Percentiles rank a stretch among this genome's conserved stretches.
phyloP scores from a whole-genome alignment of 1,284 basidiomycete species.

The Leucoagaricus sp. region DNA sequence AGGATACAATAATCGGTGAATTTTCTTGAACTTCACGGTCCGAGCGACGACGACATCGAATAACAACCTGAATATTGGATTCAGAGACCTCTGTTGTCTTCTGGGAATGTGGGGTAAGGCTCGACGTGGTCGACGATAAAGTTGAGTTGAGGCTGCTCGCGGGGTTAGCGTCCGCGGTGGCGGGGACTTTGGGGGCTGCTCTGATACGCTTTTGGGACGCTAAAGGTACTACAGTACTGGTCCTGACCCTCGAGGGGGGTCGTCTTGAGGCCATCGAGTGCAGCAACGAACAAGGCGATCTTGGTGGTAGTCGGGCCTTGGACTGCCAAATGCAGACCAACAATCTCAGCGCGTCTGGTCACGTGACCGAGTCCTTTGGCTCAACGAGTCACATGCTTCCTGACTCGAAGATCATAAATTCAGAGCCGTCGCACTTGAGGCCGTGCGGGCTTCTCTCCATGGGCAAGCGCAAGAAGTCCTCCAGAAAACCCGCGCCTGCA shows the following conservation, averaged over 20 bases:
- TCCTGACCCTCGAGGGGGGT: not conserved
- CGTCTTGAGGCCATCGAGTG: constrained; percentile 13
- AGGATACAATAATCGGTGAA: constrained; percentile 81
- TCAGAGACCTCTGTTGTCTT: constrained; percentile 47
- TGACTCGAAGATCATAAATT: constrained; percentile 5
- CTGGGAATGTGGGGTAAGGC: constrained; percentile 7
- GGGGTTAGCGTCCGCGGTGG: constrained; percentile 20
- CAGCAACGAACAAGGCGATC: not conserved
- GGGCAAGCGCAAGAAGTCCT: constrained; percentile 87
- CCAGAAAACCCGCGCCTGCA: constrained; percentile 66
- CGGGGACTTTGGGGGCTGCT: constrained; percentile 26
- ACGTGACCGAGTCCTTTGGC: constrained; percentile 25
- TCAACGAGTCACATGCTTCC: constrained; percentile 1
- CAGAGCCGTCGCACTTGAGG: not conserved
- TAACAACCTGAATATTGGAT: constrained; percentile 89
- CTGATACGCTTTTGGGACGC: not conserved
- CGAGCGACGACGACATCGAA: constrained; percentile 81
- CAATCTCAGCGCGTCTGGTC: constrained; percentile 32
- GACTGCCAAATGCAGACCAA: constrained; percentile 11
- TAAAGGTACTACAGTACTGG: not conserved
- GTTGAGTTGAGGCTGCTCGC: not conserved
- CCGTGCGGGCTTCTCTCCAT: constrained; percentile 39
- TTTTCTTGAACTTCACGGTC: constrained; percentile 82
- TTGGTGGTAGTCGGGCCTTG: not conserved
- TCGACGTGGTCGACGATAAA: not conserved